Conservation (phyloP, 495 filamentous ascomycete genomes). For the Cercophora sp. region DNA sequence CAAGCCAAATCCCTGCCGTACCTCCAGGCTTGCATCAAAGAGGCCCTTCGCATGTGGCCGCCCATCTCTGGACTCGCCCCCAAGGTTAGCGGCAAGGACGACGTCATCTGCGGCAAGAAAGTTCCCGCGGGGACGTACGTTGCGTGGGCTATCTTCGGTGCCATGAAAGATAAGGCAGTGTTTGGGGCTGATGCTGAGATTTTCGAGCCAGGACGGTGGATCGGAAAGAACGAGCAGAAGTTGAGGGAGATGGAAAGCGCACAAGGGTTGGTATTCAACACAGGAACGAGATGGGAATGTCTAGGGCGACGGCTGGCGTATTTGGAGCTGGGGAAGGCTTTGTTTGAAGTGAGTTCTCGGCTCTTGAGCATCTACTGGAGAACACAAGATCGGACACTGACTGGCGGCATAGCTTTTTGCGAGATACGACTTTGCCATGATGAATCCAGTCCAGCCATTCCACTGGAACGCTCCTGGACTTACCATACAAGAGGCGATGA, state of each 20-base stretch:
- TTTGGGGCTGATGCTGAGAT: constrained; percentile 38
- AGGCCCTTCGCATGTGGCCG: constrained; percentile 45
- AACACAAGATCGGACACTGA: too few relatives aligned
- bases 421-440: constrained; percentile 43
- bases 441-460: constrained; percentile 28
- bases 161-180: constrained; percentile 26
- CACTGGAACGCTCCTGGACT: not conserved
- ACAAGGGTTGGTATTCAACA: constrained; percentile 24
- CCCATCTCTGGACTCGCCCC: constrained; percentile 39
- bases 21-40: constrained; percentile 48
- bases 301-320: constrained; percentile 35
- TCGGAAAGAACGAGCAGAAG: constrained; percentile 31
- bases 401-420: constrained; percentile 13
- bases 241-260: constrained; percentile 32
- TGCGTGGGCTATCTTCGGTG: constrained; percentile 41
- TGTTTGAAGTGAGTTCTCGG: constrained; percentile 46
- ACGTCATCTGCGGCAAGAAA: constrained; percentile 30
- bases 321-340: constrained; percentile 47
- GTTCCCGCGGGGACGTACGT: constrained; percentile 51
- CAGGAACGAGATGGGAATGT: constrained; percentile 31
- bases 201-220: constrained; percentile 53
- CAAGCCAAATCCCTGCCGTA: constrained; percentile 42
- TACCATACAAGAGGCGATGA: not conserved
- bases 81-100: constrained; percentile 47
- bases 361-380: too few relatives aligned